phyloP scores from a whole-genome alignment of 2,329 filamentous ascomycete species.

The Macrophomina tecta region DNA sequence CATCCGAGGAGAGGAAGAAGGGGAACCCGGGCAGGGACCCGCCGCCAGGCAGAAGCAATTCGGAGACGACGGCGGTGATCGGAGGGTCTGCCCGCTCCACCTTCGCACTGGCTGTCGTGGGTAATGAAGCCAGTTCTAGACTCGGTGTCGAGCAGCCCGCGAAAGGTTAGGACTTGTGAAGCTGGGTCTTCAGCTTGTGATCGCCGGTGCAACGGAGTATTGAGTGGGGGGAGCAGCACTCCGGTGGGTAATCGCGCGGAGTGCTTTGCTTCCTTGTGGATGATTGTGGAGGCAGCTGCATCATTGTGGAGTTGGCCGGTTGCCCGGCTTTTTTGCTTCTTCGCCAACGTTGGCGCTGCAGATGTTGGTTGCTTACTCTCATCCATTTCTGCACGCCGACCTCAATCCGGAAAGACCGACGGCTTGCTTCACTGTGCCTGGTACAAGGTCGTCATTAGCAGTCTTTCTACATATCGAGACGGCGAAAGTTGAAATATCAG shows the following conservation, averaged over 20 bases:
- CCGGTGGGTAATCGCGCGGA: constrained; percentile 17
- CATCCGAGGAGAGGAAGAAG: not conserved
- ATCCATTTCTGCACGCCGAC: not conserved
- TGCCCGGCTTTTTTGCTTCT: constrained; percentile 2
- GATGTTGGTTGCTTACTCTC: not conserved
- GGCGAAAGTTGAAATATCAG: too few relatives aligned
- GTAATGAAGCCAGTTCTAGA: not conserved
- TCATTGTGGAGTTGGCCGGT: constrained; percentile 12
- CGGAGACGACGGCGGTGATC: not conserved
- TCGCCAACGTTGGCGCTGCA: not conserved
- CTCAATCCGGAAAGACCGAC: not conserved
- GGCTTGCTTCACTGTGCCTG: not conserved
- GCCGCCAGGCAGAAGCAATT: not conserved
- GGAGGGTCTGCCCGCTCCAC: not conserved
- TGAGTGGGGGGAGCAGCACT: constrained; percentile 1
- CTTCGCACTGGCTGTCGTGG: not conserved
- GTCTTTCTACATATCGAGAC: too few relatives aligned
- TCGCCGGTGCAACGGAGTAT: not conserved
- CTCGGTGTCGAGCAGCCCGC: not conserved
- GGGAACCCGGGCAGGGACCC: not conserved
- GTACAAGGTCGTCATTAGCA: too few relatives aligned
- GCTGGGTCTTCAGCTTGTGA: not conserved
- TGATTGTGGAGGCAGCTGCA: constrained; percentile 1
- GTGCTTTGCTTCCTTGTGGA: not conserved
- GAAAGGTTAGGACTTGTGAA: not conserved